Evolutionary conservation across 176 grass and related monocot genomes (phyloP).

Genomic region (Phyllostachys edulis): DNA sequence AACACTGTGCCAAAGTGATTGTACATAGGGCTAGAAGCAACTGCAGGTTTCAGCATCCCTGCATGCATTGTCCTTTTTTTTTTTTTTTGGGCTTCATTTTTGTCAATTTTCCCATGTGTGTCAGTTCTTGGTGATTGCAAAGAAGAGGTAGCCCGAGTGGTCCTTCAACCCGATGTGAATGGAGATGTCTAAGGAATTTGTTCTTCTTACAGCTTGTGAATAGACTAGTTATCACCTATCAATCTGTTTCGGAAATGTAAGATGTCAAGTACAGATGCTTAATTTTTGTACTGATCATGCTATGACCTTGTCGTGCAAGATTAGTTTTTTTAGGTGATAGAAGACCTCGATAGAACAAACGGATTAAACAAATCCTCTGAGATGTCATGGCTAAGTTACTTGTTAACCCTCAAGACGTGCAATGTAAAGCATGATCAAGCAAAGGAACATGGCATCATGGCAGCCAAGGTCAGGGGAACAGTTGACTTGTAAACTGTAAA

Average conservation of each 20-base stretch:
- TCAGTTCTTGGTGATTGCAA: constrained; percentile 27
- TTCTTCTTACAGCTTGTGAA: neutral
- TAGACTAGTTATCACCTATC: neutral
- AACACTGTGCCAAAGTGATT: neutral
- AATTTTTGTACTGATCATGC: neutral
- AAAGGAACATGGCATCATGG: constrained; percentile 53
- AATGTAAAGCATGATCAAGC: constrained; percentile 24
- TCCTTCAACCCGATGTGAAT: neutral
- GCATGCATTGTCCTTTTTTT: neutral
- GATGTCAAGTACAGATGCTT: neutral
- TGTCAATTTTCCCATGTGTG: constrained; percentile 14
- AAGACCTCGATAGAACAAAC: neutral
- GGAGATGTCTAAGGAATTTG: constrained; percentile 5
- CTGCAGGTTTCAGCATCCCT: constrained; percentile 26
- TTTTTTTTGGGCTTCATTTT: constrained; percentile 7
- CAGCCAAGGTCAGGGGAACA: constrained; percentile 29
- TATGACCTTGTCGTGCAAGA: neutral
- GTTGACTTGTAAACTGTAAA: constrained; percentile 45
- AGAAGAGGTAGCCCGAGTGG: constrained; percentile 1
- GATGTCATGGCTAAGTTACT: constrained; percentile 14
- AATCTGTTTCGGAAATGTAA: neutral
- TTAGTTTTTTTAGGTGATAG: neutral
- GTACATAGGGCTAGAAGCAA: constrained; percentile 41
- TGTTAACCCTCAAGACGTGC: constrained; percentile 14
- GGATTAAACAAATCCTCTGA: constrained; percentile 1